Base-by-base conservation (phyloP, 2,329 filamentous ascomycete genomes). In the Alternaria conjuncta region DNA sequence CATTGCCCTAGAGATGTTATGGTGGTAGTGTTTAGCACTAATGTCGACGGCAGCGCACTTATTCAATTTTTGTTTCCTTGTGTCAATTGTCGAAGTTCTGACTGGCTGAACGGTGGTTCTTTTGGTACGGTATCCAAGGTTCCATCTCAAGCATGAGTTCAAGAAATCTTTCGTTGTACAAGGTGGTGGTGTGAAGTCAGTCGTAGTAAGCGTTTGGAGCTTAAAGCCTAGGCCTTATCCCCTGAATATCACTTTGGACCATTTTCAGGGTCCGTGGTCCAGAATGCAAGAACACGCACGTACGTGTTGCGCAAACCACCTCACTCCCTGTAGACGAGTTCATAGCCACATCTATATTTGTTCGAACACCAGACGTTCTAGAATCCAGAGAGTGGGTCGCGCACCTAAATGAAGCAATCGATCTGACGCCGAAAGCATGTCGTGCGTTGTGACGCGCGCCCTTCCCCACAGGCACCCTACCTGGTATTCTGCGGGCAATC, bases 401-500 rank as follows among this genome's bases (percentile, higher is more conserved):
- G 9, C 30, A n/a, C 20, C 49, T 53, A 5, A 41, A 53, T 53
- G 49, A 18, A 53, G 49, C 49, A 41, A 53, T 53, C 30, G 49
- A 60, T 60, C 57, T 55, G 57, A 54, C 49, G 45, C 36, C 23
- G 58, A 30, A 21, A 26, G 45, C 56, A 43, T 57, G 55, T 58
- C 36, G 57, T 47, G 46, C 47, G 32, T 44, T 23, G 60, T 54
- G 60, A 61, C 60, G 60, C 60, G 60, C 60, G 46, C 60, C 30
- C 60, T 61, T 61, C 60, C 60, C 60, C 60, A 61, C 60, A 61
- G 26, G 32, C 49, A 53, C 49, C 49, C 13, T 53, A 36, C 15
- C 32, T 36, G 5, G 32, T 36, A 36, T 53, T 53, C 49, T 53
- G 49, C 49, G 30, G 49, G 49, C 28, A 53, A 53, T 53, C 49